Conservation (phyloP, 257 asterid genomes). For the Striga asiatica region DNA sequence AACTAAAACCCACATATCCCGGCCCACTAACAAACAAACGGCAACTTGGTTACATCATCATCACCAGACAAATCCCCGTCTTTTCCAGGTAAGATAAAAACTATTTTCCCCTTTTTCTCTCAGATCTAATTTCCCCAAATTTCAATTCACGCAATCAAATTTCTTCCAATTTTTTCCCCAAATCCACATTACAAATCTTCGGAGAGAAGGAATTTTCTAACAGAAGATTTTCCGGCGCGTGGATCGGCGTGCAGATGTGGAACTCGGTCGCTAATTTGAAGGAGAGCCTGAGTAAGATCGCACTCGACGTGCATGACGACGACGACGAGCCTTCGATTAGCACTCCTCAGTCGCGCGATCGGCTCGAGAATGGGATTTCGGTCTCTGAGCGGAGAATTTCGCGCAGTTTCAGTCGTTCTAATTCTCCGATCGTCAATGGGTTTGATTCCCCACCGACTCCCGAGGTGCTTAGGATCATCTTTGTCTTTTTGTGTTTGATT, state of each 20-base stretch:
- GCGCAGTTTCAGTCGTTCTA: constrained; percentile 36
- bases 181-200: constrained; percentile 5
- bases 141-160: constrained; percentile 8
- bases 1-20: no score
- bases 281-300: constrained; percentile 80
- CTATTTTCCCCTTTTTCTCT: constrained; percentile 1
- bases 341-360: constrained; percentile 42
- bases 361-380: constrained; percentile 29
- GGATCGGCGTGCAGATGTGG: constrained; percentile 61
- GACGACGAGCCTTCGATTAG: constrained; percentile 46
- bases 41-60: no score
- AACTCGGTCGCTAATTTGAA: constrained; percentile 81
- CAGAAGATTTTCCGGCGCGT: constrained; percentile 21
- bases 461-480: constrained; percentile 37
- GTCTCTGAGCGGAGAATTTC: constrained; percentile 49
- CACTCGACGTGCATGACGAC: constrained; percentile 72
- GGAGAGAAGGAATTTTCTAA: background rate
- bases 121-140: constrained; percentile 26
- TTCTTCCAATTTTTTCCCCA: background rate
- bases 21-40: no score
- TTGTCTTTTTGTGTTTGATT: constrained; percentile 10
- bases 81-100: background rate
- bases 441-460: constrained; percentile 39
- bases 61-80: background rate
- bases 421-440: constrained; percentile 58